Conservation (phyloP, 2,329 filamentous ascomycete species). For the Botryotinia globosa region DNA sequence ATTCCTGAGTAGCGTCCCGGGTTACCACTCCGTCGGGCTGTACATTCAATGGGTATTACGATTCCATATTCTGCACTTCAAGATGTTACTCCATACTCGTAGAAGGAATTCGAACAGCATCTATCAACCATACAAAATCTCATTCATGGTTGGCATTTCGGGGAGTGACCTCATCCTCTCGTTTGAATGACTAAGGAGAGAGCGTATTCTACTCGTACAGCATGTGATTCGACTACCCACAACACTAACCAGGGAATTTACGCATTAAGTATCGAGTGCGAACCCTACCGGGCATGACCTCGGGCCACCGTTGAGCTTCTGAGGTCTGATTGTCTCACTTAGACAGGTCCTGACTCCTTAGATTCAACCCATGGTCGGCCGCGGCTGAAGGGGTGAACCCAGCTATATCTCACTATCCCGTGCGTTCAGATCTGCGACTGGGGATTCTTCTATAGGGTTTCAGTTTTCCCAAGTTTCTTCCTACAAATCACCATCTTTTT, state of each 20-base stretch:
- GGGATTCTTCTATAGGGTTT: not conserved
- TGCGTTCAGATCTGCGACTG: constrained; percentile 7
- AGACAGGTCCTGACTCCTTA: not conserved
- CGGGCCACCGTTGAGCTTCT: constrained; percentile 8
- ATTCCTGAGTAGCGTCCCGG: constrained; percentile 7
- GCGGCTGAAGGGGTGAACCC: not conserved
- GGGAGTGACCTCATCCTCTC: not conserved
- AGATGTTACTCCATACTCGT: not conserved
- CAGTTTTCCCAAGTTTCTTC: not conserved
- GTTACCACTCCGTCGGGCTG: constrained; percentile 15
- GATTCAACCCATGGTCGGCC: not conserved
- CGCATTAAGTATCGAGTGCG: not conserved
- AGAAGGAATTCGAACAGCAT: not conserved
- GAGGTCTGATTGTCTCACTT: not conserved
- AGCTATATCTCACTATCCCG: not conserved
- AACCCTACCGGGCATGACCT: constrained; percentile 1
- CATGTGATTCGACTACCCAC: not conserved
- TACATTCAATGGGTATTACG: constrained; percentile 6
- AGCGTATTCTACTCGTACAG: not conserved
- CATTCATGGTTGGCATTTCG: not conserved
- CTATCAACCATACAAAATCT: not conserved
- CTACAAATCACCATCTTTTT: not conserved
- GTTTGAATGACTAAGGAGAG: not conserved
- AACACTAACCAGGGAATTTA: not conserved
- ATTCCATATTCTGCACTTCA: not conserved